These are phyloP conservation scores for Arctostaphylos glauca DNA, from an alignment of 148 eudicot genomes.

Conservation along the genomic window DNA sequence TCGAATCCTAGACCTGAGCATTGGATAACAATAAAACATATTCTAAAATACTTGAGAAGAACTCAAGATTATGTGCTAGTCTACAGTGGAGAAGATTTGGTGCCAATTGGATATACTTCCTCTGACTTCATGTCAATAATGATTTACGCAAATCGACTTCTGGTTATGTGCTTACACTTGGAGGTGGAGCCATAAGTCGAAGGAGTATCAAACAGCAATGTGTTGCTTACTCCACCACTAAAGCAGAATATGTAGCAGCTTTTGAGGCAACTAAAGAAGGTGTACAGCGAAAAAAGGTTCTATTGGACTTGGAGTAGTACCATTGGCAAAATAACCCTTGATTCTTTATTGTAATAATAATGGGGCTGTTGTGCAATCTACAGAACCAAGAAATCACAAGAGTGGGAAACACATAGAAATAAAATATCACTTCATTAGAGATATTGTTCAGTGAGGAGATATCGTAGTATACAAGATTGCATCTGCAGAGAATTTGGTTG, in stretches of 20 bases:
- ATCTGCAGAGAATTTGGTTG: neutral
- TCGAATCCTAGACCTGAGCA: neutral
- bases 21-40: neutral
- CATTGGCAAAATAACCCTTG: neutral
- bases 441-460: neutral
- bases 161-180: too few species aligned
- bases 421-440: neutral
- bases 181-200: neutral
- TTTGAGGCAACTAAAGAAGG: too few species aligned
- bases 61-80: neutral
- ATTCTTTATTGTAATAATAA: neutral
- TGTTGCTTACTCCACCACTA: neutral
- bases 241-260: too few species aligned
- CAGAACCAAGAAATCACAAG: neutral
- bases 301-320: too few species aligned
- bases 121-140: too few species aligned
- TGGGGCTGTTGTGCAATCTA: neutral
- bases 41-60: neutral
- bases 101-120: neutral
- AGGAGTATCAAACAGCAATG: neutral
- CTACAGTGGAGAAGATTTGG: neutral
- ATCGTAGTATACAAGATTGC: neutral
- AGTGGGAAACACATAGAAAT: neutral
- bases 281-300: too few species aligned
- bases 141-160: too few species aligned